Conservation (phyloP, 2,329 filamentous ascomycete genomes). For the Camillea tinctor region DNA sequence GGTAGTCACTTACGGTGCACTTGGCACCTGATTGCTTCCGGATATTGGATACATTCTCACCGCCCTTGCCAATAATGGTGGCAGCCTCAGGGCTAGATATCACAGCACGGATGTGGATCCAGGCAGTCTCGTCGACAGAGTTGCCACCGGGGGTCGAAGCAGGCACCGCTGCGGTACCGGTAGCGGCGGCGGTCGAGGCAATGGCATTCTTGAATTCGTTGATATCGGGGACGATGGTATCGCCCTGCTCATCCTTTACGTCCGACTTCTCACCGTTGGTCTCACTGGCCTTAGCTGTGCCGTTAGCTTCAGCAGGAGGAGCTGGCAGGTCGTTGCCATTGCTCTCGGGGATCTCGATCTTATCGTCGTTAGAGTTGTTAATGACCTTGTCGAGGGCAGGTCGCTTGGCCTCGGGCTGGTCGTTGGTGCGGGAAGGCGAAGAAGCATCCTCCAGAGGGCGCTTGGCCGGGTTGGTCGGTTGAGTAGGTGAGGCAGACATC, state of each 20-base stretch:
- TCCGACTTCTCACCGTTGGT: conserved; percentile 51
- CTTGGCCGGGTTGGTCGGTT: conserved; percentile 73
- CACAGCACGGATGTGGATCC: conserved; percentile 95
- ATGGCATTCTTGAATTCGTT: conserved; percentile 52
- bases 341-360: conserved; percentile 39
- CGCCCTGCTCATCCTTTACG: conserved; percentile 59
- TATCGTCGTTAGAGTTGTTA: conserved; percentile 57
- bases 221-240: conserved; percentile 67
- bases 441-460: conserved; percentile 96
- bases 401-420: conserved; percentile 96
- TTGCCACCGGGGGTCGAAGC: conserved; percentile 43
- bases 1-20: conserved; percentile 98
- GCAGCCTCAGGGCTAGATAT: conserved; percentile 97
- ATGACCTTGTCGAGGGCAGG: conserved; percentile 91
- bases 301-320: conserved; percentile 47
- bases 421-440: conserved; percentile 84
- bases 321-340: conserved; percentile 37
- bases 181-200: conserved; percentile 34
- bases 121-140: conserved; percentile 84
- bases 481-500: conserved; percentile 72
- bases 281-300: conserved; percentile 42
- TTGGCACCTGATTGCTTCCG: conserved; percentile 93
- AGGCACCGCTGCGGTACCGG: conserved; percentile 35
- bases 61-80: conserved; percentile 96
- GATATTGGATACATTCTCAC: conserved; percentile 98